Base-by-base conservation (phyloP, 345 rosid species). In the Psidium friedrichsthalianum region DNA sequence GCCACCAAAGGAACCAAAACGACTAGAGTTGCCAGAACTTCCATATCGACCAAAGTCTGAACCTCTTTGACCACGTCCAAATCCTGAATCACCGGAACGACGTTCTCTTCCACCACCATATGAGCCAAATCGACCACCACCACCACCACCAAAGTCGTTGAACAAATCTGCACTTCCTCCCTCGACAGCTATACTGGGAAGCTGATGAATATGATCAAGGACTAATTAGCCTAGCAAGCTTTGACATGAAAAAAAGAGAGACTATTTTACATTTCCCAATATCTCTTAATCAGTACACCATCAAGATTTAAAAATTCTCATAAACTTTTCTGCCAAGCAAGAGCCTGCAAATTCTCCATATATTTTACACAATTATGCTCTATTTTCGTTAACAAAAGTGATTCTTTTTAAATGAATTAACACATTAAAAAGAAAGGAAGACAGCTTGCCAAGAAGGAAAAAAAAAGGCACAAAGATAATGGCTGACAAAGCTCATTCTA, bases 161-260 rank as follows among this genome's bases (percentile, higher is more conserved):
- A 64, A 69, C 91, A 93, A 92, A 85, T 92, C 91, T 51, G 51
- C 86, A 54, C 87, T 88, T 85, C 89, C 94, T 85, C 90, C 93
- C 81, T 93, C 94, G 61, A 83, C 92, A n/a, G 90, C 83, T 11
- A 96, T 91, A 87, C 87, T 93, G 58, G 98, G 95, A 57, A 96
- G 94, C 99, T 96, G 93, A 85, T 87, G 69, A 86, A 32, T 58
- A 88, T 83, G 52, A 82, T 80, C 16, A 80, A 87, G 82, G 82
- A n/a, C 55, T 36, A 59, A 83, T 87, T 49, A 84, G 83, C 32
- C 69, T 84, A 55, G 54, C 27, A 87, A 57, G 18, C 27, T 86
- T 16, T 9, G 85, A 59, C 29, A 47, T 29, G 53, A 21, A 29
- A 74, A 51, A 44, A n/a, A n/a, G 5, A 49, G 24, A 52, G 32